Conservation (phyloP, 2,329 filamentous ascomycete species). For the Polychaeton citri region DNA sequence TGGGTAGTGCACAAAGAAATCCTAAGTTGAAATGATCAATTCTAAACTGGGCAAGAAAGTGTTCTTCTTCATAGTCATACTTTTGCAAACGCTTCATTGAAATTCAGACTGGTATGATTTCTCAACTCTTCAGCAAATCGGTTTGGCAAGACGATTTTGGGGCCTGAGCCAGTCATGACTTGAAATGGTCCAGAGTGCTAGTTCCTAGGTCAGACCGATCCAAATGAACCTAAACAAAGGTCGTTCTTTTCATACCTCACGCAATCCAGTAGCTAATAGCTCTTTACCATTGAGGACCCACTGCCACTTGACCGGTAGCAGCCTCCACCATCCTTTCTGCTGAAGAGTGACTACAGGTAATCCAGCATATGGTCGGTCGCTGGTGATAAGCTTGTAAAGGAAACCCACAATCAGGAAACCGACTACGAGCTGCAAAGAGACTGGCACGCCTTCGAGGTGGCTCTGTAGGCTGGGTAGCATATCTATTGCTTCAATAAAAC, state of each 20-base stretch:
- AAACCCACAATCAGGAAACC: neutral
- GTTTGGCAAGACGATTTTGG: conserved; percentile 10
- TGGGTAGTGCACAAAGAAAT: conserved; percentile 6
- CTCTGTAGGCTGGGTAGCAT: too few species aligned
- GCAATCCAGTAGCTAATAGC: neutral
- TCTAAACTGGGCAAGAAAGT: too few species aligned
- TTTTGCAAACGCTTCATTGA: conserved; percentile 8
- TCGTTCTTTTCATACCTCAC: neutral
- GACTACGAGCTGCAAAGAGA: conserved; percentile 2
- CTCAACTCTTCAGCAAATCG: conserved; percentile 10
- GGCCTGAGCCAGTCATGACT: conserved; percentile 7
- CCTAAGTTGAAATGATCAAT: too few species aligned
- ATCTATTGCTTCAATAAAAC: too few species aligned
- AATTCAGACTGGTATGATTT: conserved; percentile 7
- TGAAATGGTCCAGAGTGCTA: conserved; percentile 6
- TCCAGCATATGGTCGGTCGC: neutral
- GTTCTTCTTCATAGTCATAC: too few species aligned
- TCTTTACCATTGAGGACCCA: neutral
- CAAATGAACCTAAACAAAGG: conserved; percentile 1
- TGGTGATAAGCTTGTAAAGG: conserved; percentile 1
- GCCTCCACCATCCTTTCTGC: neutral
- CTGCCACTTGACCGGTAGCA: neutral
- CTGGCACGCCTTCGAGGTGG: neutral
- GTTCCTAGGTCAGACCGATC: conserved; percentile 1
- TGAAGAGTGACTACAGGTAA: neutral